Conservation (phyloP, 306 rosid species). For the Pterocarpus santalinus region DNA sequence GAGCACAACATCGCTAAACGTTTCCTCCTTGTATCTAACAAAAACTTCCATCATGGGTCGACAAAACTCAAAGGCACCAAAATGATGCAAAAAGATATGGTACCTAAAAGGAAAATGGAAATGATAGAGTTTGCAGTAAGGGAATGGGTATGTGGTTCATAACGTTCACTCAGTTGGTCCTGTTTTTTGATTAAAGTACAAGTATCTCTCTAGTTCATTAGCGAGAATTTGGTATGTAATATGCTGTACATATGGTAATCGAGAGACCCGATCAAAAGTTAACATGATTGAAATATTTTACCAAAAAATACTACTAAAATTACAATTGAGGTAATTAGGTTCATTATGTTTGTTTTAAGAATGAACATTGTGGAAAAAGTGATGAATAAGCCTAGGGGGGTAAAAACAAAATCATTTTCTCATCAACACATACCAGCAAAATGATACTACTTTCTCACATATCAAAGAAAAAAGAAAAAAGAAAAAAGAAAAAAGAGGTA, state of each 20-base stretch:
- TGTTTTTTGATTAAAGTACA: too few relatives aligned
- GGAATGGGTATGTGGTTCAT: too few relatives aligned
- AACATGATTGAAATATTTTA: not conserved
- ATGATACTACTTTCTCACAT: too few relatives aligned
- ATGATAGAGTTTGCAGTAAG: too few relatives aligned
- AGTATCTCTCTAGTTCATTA: too few relatives aligned
- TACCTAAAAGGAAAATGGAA: not conserved
- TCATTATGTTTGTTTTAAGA: not conserved
- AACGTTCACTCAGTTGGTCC: too few relatives aligned
- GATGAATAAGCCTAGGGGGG: not conserved
- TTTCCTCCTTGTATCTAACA: not conserved
- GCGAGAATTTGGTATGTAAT: not conserved
- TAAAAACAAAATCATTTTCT: not conserved
- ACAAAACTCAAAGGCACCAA: not conserved
- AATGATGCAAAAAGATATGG: not conserved
- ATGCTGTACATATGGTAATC: too few relatives aligned
- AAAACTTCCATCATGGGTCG: not conserved
- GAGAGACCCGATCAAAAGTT: not conserved
- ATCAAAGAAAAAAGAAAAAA: too few relatives aligned
- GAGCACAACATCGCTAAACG: not conserved
- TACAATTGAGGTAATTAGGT: conserved; percentile 1
- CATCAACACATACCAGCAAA: too few relatives aligned
- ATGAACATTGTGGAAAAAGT: not conserved
- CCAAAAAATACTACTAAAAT: not conserved
- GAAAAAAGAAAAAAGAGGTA: too few relatives aligned